Base-by-base conservation (phyloP, 148 eudicot genomes). In the Pouteria glomerata region DNA sequence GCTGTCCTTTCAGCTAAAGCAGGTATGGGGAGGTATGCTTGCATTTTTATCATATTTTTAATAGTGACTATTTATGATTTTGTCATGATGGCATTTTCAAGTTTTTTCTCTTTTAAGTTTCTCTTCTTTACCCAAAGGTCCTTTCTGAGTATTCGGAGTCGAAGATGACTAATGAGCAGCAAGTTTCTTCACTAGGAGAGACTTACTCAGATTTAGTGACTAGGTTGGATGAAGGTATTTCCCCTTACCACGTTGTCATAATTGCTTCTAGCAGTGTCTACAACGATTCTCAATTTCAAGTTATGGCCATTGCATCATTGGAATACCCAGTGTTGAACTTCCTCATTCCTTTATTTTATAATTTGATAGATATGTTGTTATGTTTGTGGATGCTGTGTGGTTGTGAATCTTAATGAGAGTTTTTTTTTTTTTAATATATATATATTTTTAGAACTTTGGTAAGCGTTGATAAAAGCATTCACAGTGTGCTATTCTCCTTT, bases 181-280 rank as follows among this genome's bases (percentile, higher is more conserved):
- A 81, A 74, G 84, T 48, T 61, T 66, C 87, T 68, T 74, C 86
- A 57, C 64, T 85, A 68, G 92, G 95, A 45, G 97, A 88, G 82
- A 84, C 84, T 61, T 86, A 72, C 68, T 39, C 59, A 56, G 92
- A 84, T 53, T 76, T 93, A 85, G 82, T 76, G 65, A 80, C 84
- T 79, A 85, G 92, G 74, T 80, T 93, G 89, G 90, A 90, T 63
- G 87, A 88, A 86, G 97, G 97, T 92, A 88, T 69, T 75, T 75
- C 52, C 81, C 23, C n/a, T 72, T 13, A 24, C 48, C 67, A 61
- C 52, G 14, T n/a, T 66, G 53, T 55, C 71, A 41, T 68, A 47
- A 35, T 59, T 51, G 26, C 66, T 47, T 69, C 34, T 47, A 68
- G 7, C 19, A 1, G 19, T 35, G 0, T 35, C 19, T 60, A 5